Conservation (phyloP, 192 early-diverging fungal genomes). For the Backusella tuberculispora region DNA sequence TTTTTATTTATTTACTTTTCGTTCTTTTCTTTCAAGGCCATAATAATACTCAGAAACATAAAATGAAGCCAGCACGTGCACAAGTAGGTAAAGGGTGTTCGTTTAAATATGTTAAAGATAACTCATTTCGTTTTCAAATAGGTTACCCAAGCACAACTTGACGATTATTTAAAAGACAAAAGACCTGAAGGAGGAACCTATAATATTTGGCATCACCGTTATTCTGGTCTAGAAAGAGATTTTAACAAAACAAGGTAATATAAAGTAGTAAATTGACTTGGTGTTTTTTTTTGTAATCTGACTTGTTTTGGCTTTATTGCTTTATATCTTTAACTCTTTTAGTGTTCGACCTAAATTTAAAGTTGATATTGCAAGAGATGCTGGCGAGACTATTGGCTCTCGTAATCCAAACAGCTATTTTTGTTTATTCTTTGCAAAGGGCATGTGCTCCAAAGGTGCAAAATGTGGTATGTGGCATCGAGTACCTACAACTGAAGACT, state of each 20-base stretch:
- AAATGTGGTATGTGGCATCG: constrained; percentile 58
- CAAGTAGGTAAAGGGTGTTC: constrained; percentile 8
- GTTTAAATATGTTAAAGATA: neutral
- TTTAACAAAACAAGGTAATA: constrained; percentile 60
- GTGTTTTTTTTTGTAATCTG: neutral
- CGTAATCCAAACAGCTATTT: constrained; percentile 67
- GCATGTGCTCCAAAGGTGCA: constrained; percentile 73
- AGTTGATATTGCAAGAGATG: constrained; percentile 66
- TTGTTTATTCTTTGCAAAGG: constrained; percentile 85
- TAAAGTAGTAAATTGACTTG: constrained; percentile 27
- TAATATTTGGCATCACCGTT: constrained; percentile 63
- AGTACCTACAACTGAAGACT: constrained; percentile 50
- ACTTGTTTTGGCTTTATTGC: neutral
- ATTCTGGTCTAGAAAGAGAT: constrained; percentile 28
- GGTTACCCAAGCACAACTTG: constrained; percentile 36
- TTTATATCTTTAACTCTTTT: constrained; percentile 1
- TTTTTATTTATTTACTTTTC: neutral
- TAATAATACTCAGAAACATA: neutral
- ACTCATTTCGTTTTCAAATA: neutral
- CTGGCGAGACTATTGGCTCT: constrained; percentile 70
- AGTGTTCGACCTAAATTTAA: constrained; percentile 64
- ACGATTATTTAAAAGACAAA: constrained; percentile 39
- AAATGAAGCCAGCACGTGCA: constrained; percentile 18
- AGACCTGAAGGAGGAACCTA: constrained; percentile 51
- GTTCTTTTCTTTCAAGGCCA: neutral